phyloP scores from a whole-genome alignment of 495 filamentous ascomycete genomes.

The Neurospora cerealis region DNA sequence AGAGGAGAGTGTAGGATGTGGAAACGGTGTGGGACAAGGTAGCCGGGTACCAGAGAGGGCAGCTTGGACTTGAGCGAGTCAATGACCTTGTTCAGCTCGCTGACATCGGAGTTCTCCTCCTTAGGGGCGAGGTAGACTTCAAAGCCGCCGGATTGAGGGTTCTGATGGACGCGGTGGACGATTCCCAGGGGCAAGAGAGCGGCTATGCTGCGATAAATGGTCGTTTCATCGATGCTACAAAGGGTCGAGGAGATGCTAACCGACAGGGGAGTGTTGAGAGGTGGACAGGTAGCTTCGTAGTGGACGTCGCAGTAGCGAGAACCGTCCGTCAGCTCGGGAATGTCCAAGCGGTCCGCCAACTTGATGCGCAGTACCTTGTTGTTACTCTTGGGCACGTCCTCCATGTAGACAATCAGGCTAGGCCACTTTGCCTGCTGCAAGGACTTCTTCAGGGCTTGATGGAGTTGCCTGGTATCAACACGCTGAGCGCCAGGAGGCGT shows the following conservation, averaged over 20 bases:
- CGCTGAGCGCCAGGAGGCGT: constrained; percentile 19
- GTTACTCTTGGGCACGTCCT: constrained; percentile 31
- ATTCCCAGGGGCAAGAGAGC: not conserved
- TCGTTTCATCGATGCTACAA: not conserved
- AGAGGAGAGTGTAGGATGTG: not conserved
- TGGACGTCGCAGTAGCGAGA: constrained; percentile 7
- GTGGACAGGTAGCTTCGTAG: constrained; percentile 3
- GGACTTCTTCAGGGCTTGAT: constrained; percentile 13
- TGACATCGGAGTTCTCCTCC: not conserved
- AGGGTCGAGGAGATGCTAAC: not conserved
- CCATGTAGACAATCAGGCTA: constrained; percentile 32
- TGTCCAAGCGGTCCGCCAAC: constrained; percentile 23
- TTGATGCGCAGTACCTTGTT: constrained; percentile 37
- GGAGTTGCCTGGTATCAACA: constrained; percentile 26
- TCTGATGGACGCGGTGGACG: not conserved
- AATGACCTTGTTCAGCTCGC: not conserved
- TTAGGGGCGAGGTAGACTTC: not conserved
- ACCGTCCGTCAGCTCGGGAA: constrained; percentile 16
- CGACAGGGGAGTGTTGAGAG: not conserved
- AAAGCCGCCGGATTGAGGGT: not conserved
- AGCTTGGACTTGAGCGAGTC: not conserved
- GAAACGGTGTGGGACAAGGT: not conserved
- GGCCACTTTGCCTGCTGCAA: constrained; percentile 35
- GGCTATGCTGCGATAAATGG: not conserved
- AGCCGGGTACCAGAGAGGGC: not conserved